These are phyloP conservation scores for Chimonanthus praecox DNA, from an alignment of 164 flowering plant genomes.

Conservation along the genomic window DNA sequence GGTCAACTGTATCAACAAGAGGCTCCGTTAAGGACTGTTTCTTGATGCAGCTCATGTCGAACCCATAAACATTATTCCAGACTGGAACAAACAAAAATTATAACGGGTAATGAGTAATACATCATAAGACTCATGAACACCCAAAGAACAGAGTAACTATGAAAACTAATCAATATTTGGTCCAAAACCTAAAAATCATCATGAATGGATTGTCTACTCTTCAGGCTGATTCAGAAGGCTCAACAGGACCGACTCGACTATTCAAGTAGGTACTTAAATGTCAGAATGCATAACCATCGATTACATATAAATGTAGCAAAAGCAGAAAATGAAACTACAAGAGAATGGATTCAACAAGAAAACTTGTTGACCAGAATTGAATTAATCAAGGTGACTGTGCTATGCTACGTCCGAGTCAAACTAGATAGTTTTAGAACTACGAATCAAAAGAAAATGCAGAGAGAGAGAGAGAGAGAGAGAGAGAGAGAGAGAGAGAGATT, in stretches of 20 bases:
- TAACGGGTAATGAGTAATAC: neutral
- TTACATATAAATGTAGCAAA: neutral
- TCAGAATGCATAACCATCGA: neutral
- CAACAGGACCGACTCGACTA: neutral
- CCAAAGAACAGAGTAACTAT: neutral
- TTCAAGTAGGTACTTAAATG: too few relatives aligned
- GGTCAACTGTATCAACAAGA: slow-evolving; percentile 93
- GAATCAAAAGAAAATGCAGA: neutral
- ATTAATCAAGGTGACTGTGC: neutral
- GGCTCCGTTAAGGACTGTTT: slow-evolving; percentile 94
- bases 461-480: neutral
- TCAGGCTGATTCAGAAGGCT: neutral
- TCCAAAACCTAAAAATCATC: neutral
- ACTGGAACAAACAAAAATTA: slow-evolving; percentile 35
- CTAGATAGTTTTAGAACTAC: neutral
- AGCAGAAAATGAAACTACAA: neutral
- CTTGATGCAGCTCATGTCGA: slow-evolving; percentile 95
- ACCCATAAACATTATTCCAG: slow-evolving; percentile 95
- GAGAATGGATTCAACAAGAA: neutral
- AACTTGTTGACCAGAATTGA: neutral
- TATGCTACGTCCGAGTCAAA: neutral
- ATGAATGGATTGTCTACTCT: neutral
- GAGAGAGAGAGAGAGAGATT: neutral
- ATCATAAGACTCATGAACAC: neutral
- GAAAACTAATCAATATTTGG: neutral